Base-by-base conservation (phyloP, 768 basidiomycete genomes). In the Mycena maculata region DNA sequence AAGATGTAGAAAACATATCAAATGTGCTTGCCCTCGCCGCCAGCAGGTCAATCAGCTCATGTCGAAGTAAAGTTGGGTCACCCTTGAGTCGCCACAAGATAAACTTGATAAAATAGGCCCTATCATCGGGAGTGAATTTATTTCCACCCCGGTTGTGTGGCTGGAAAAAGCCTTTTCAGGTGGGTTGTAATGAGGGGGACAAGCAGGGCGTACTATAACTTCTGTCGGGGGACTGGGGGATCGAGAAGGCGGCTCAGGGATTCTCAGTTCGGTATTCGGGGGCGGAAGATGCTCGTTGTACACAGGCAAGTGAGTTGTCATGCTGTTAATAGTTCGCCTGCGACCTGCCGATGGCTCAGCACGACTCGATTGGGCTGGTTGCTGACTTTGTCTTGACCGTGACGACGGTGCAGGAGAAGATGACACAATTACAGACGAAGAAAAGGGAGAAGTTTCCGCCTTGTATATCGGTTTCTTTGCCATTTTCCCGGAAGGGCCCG, bases 201-300 rank as follows among this genome's bases (percentile, higher is more conserved):
- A 18, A 31, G 18, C 11, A 22, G 9, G n/a, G 42, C 18, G 61
- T 57, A 71, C 69, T 59, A 88, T 79, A 28, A 88, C 73, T 60
- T 76, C 76, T 11, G 82, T 84, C 9, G 91, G 92, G 25, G 92
- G 91, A 3, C 83, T 87, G 1, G 92, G 92, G n/a, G 88, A 88
- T 49, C 90, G 87, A 23, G 88, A 87, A 1, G 91, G 90, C 16
- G 89, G 88, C 10, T 82, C 81, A 8, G 90, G 91, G 33, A 89
- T 80, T 68, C 81, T 84, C 59, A 90, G 79, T 50, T 88, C 85
- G 50, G 86, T 81, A 72, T 90, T 85, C n/a, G 89, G 89, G 7
- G 88, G 81, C 53, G 89, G 87, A 33, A 90, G 75, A 55, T 82
- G 84, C 49, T 76, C 74, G 48, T 80, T 82, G 68, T 79, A 86